Percentiles rank a stretch among this genome's conserved stretches.
phyloP scores from a whole-genome alignment of 495 filamentous ascomycete species.

The Aspergillus nanangensis region DNA sequence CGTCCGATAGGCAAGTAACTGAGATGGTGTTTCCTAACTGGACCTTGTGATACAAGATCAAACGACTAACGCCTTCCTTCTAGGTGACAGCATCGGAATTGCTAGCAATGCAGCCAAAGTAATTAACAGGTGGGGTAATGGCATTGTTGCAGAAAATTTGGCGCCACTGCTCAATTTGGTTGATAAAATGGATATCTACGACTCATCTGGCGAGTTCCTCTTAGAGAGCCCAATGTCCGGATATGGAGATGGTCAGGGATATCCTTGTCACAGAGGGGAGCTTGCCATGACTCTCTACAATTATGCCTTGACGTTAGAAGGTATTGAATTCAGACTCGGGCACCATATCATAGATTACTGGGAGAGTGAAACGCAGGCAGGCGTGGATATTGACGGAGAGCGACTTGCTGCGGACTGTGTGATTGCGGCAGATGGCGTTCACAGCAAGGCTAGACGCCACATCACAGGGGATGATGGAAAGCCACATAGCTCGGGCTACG shows the following conservation, averaged over 20 bases:
- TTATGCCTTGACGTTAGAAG: not conserved
- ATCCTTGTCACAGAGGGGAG: no score
- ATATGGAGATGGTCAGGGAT: no score
- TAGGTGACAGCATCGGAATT: not conserved
- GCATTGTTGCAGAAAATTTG: not conserved
- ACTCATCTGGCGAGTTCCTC: not conserved
- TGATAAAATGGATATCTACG: not conserved
- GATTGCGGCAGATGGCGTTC: not conserved
- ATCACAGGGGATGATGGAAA: not conserved
- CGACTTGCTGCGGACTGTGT: not conserved
- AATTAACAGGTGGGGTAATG: not conserved
- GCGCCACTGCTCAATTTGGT: no score
- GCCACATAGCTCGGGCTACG: not conserved
- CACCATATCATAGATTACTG: not conserved
- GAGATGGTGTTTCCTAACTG: no score
- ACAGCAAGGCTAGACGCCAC: not conserved
- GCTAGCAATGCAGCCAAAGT: not conserved
- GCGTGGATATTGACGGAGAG: not conserved
- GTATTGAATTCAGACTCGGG: not conserved
- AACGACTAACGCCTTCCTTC: no score
- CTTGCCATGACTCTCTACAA: no score
- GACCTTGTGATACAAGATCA: no score
- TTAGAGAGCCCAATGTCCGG: no score
- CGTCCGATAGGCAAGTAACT: no score
- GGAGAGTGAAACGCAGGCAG: not conserved